Percentiles rank a stretch among this genome's conserved stretches.
Conservation (phyloP, 208 protist genomes). For the Wallacemonas sp. region DNA sequence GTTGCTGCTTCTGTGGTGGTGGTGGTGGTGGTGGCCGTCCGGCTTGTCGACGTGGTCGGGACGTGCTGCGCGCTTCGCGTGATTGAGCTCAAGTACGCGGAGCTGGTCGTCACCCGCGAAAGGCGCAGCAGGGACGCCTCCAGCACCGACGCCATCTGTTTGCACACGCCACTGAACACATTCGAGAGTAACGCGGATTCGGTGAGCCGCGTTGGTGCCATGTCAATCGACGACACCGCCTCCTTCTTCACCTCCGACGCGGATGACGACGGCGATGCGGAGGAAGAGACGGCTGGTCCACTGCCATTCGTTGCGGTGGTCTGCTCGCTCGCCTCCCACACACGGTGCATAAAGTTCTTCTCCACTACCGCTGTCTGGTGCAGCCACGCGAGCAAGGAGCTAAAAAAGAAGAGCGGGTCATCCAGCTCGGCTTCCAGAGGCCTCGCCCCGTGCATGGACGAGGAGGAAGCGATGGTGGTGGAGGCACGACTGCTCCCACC, state of each 20-base stretch:
- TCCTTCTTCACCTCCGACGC: no score
- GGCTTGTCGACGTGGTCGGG: no score
- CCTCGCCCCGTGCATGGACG: conserved; percentile 29
- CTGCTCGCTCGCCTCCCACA: conserved; percentile 19
- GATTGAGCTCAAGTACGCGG: conserved; percentile 20
- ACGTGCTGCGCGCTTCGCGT: not conserved
- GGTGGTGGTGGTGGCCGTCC: no score
- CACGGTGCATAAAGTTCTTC: conserved; percentile 63
- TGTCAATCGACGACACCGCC: not conserved
- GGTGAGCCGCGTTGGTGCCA: not conserved
- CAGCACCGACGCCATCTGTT: conserved; percentile 64
- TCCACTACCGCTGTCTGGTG: conserved; percentile 86
- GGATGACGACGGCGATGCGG: no score
- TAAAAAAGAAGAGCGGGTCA: conserved; percentile 84
- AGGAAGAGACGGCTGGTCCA: no score
- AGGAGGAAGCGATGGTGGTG: conserved; percentile 18
- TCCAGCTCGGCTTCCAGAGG: conserved; percentile 83
- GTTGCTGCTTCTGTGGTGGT: not conserved
- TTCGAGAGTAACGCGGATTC: conserved; percentile 44
- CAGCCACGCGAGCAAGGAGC: conserved; percentile 83
- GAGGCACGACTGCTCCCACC: conserved; percentile 8
- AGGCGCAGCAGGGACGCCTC: conserved; percentile 69
- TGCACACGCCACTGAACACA: conserved; percentile 71
- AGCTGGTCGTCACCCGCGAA: conserved; percentile 32
- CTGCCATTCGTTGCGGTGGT: conserved; percentile 1